Evolutionary conservation across 2,329 filamentous ascomycete genomes (phyloP).

Genomic region (Penicillium sp.): DNA sequence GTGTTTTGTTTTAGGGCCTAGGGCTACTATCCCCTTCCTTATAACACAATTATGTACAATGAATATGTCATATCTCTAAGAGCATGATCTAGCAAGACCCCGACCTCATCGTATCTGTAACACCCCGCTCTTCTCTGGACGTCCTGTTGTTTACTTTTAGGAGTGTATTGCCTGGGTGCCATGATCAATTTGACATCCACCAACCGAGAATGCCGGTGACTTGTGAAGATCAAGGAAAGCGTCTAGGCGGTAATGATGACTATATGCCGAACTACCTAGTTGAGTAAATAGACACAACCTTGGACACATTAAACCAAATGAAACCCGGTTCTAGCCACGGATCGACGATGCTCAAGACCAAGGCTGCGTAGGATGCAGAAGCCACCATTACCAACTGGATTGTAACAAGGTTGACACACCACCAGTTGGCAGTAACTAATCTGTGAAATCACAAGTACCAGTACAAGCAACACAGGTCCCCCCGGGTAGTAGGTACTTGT

Average conservation of each 20-base stretch:
- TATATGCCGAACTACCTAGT: not conserved
- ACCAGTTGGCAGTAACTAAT: too few species aligned
- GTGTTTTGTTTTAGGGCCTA: conserved; percentile 14
- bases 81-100: not conserved
- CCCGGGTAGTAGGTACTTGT: conserved; percentile 1
- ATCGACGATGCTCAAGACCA: not conserved
- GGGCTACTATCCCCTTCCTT: conserved; percentile 25
- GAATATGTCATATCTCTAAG: not conserved
- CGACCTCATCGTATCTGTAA: too few species aligned
- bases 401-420: too few species aligned
- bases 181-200: conserved; percentile 8
- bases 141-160: not conserved
- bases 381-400: too few species aligned
- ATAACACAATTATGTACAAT: conserved; percentile 3
- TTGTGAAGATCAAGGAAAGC: not conserved
- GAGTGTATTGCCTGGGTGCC: not conserved
- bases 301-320: not conserved
- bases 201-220: not conserved
- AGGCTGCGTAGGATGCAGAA: not conserved
- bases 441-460: not conserved
- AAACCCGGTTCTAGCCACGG: not conserved
- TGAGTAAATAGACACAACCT: not conserved
- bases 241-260: conserved; percentile 6
- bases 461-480: not conserved
- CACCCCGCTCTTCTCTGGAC: not conserved